phyloP scores from a whole-genome alignment of 1,139 yeast species.

The Taphrina betulina region DNA sequence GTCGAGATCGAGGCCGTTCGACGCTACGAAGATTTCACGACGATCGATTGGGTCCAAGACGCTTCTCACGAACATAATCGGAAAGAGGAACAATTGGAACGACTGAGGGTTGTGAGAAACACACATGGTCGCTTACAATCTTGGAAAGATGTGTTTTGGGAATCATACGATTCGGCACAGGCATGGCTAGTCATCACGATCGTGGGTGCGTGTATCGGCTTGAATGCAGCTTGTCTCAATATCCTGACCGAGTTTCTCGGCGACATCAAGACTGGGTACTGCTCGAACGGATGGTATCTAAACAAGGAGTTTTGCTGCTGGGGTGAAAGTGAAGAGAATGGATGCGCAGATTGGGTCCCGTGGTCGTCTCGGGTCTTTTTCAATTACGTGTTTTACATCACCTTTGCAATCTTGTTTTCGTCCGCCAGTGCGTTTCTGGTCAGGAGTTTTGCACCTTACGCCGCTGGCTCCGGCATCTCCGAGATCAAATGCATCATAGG shows the following conservation, averaged over 20 bases:
- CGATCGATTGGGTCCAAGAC: constrained; percentile 79
- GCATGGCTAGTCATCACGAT: constrained; percentile 73
- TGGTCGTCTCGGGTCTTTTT: constrained; percentile 34
- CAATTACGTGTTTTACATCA: constrained; percentile 57
- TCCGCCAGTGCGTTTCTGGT: constrained; percentile 67
- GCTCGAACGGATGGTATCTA: constrained; percentile 66
- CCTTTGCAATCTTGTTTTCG: constrained; percentile 63
- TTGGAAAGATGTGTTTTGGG: constrained; percentile 41
- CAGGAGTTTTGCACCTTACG: constrained; percentile 72
- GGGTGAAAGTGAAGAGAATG: constrained; percentile 46
- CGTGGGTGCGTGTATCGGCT: constrained; percentile 74
- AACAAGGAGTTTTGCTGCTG: constrained; percentile 76
- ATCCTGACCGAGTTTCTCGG: constrained; percentile 85
- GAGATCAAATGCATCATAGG: constrained; percentile 94
- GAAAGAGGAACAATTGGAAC: constrained; percentile 40
- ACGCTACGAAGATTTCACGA: constrained; percentile 45
- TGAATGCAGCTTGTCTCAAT: constrained; percentile 76
- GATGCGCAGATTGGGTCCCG: constrained; percentile 41
- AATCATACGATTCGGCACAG: constrained; percentile 52
- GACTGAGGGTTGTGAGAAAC: constrained; percentile 33
- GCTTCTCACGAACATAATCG: constrained; percentile 53
- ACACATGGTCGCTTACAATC: constrained; percentile 35
- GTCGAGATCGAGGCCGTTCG: too few species aligned
- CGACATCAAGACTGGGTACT: constrained; percentile 73
- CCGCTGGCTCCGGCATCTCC: constrained; percentile 96